phyloP scores from a whole-genome alignment of 2,329 filamentous ascomycete species.

The Xylaria digitata region DNA sequence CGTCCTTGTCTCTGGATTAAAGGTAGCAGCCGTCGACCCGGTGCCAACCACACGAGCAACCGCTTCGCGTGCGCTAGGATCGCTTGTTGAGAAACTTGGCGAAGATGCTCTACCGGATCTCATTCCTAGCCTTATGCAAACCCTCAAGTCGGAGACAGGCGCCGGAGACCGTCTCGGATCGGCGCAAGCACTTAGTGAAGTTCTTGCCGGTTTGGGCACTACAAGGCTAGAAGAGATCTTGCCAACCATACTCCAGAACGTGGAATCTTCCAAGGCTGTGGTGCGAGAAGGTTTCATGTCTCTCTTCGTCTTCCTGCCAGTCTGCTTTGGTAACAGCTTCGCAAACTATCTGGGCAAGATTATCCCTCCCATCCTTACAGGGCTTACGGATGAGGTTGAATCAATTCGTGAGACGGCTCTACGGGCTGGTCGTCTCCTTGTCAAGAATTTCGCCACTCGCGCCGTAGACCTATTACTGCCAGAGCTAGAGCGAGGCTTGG shows the following conservation, averaged over 20 bases:
- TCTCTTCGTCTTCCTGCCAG: constrained; percentile 97
- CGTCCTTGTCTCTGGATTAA: constrained; percentile 89
- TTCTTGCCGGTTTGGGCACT: constrained; percentile 93
- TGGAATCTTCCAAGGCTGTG: constrained; percentile 87
- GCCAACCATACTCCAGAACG: constrained; percentile 95
- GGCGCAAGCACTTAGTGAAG: constrained; percentile 94
- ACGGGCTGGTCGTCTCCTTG: constrained; percentile 89
- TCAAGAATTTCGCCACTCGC: constrained; percentile 97
- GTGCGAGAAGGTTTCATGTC: constrained; percentile 99
- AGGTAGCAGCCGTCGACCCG: constrained; percentile 90
- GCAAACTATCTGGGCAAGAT: constrained; percentile 94
- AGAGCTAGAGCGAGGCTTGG: constrained; percentile 93
- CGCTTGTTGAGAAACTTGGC: constrained; percentile 96
- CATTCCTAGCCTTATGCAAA: constrained; percentile 97
- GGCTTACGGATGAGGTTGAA: constrained; percentile 94
- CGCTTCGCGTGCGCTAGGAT: constrained; percentile 93
- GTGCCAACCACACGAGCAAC: constrained; percentile 97
- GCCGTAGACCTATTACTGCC: constrained; percentile 94
- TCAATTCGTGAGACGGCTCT: constrained; percentile 97
- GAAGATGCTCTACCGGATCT: constrained; percentile 97
- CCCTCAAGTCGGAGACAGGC: constrained; percentile 95
- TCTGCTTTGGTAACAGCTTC: constrained; percentile 99
- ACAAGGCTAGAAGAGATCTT: constrained; percentile 93
- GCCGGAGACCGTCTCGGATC: constrained; percentile 96
- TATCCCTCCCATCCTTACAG: constrained; percentile 93